phyloP scores from a whole-genome alignment of 1,139 yeast species.

The Taphrina betulina region DNA sequence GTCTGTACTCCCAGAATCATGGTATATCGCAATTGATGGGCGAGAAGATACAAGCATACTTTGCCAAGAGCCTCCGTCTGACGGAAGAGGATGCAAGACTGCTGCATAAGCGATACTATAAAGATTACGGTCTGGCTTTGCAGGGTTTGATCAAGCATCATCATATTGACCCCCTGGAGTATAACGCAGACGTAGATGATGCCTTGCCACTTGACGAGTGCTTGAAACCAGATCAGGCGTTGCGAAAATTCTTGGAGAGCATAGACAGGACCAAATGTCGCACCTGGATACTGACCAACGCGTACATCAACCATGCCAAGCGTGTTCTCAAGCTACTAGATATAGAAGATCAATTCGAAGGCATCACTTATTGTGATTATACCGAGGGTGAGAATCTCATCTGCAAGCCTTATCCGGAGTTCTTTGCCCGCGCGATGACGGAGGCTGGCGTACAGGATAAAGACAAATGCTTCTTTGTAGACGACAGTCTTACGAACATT shows the following conservation, averaged over 20 bases:
- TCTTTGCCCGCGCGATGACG: conserved; percentile 51
- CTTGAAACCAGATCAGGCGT: conserved; percentile 54
- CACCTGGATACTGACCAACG: conserved; percentile 90
- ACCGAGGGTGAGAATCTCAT: conserved; percentile 56
- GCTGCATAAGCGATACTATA: conserved; percentile 73
- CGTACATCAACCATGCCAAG: conserved; percentile 83
- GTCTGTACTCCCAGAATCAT: conserved; percentile 72
- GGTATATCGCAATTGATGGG: conserved; percentile 86
- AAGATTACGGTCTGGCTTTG: conserved; percentile 84
- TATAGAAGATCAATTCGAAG: conserved; percentile 86
- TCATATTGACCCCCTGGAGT: conserved; percentile 69
- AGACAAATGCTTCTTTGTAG: conserved; percentile 63
- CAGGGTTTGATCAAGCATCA: conserved; percentile 62
- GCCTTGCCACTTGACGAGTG: conserved; percentile 80
- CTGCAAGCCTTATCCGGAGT: conserved; percentile 78
- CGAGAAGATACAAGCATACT: conserved; percentile 74
- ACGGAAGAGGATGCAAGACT: conserved; percentile 72
- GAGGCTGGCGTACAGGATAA: conserved; percentile 60
- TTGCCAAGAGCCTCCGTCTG: conserved; percentile 61
- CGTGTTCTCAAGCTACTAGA: conserved; percentile 72
- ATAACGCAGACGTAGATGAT: conserved; percentile 85
- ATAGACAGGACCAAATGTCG: conserved; percentile 52
- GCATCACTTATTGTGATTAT: conserved; percentile 88
- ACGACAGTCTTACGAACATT: conserved; percentile 61
- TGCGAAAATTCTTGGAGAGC: conserved; percentile 44